Evolutionary conservation across 345 rosid species (phyloP), one percentile per base, ranked within the genome.

Genomic region (Murraya koenigii): DNA sequence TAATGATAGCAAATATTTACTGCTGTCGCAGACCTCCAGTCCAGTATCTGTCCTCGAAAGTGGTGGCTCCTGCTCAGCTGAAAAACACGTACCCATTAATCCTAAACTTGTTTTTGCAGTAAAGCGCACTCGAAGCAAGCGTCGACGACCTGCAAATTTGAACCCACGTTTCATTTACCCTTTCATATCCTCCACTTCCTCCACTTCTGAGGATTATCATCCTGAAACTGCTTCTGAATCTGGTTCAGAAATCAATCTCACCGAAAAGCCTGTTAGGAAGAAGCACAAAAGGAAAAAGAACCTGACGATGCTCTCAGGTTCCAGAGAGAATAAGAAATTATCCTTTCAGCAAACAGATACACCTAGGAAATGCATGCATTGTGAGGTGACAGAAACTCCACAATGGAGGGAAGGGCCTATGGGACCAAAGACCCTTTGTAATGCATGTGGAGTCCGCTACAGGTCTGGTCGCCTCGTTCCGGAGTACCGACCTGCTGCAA

Each of bases 321-420:
- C 81, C 4, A 20, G 56, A 35, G 89, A 77, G 82, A 82, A 22
- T 26, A 78, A 65, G 72, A 75, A 60, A 36, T 66, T 84, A 4
- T 65, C 76, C 26, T 63, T 72, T 69, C 78, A 80, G 70, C 78
- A 55, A 25, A 78, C 74, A 8, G 83, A 11, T 30, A 79, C 77
- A 65, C 58, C 70, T 38, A 83, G 90, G 77, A 91, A 85, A 87
- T 94, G 98, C 85, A 80, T 80, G 47, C 98, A 90, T 75, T 92
- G 98, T 72, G 86, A 87, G 85, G 89, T 89, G 71, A 89, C 93
- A 2, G 88, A 83, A 80, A 94, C 97, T 74, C 97, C 97, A 6
- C 97, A 94, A 78, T 94, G 98, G 98, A 91, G 98, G 79, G 97
- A 91, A 85, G 98, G 98, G 23, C 98, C 98, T 3, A 73, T 58